Evolutionary conservation across 768 basidiomycete species (phyloP).

Genomic region (Tephrocybe rancida): DNA sequence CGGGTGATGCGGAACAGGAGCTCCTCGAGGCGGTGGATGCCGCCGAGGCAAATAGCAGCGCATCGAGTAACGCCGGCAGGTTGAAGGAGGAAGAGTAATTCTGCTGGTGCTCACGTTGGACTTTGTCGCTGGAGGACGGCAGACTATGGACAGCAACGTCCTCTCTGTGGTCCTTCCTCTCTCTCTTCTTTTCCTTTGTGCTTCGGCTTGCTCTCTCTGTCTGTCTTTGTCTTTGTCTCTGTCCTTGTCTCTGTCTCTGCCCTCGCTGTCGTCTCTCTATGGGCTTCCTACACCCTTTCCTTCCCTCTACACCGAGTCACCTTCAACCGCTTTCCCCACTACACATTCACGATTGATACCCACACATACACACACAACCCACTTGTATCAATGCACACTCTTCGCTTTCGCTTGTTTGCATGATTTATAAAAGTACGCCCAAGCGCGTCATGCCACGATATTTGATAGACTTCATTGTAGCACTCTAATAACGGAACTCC

Average conservation of each 20-base stretch:
- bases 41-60: constrained; percentile 43
- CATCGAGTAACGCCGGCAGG: constrained; percentile 25
- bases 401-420: constrained; percentile 1
- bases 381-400: constrained; percentile 3
- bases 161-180: background rate
- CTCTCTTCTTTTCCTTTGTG: background rate
- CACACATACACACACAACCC: background rate
- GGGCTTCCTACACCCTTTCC: background rate
- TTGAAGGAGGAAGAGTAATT: constrained; percentile 23
- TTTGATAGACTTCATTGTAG: background rate
- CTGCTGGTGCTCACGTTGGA: background rate
- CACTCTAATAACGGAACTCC: background rate
- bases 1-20: constrained; percentile 45
- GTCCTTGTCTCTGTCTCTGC: background rate
- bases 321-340: background rate
- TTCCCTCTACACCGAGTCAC: background rate
- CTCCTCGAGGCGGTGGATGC: constrained; percentile 55
- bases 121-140: background rate
- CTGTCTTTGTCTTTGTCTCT: background rate
- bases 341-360: constrained; percentile 2
- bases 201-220: background rate
- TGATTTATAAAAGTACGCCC: constrained; percentile 2
- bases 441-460: background rate
- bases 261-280: background rate
- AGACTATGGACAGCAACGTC: background rate